Evolutionary conservation across 306 rosid genomes (phyloP), one percentile per base, ranked within the genome.

Genomic region (Cicer yamashitae): DNA sequence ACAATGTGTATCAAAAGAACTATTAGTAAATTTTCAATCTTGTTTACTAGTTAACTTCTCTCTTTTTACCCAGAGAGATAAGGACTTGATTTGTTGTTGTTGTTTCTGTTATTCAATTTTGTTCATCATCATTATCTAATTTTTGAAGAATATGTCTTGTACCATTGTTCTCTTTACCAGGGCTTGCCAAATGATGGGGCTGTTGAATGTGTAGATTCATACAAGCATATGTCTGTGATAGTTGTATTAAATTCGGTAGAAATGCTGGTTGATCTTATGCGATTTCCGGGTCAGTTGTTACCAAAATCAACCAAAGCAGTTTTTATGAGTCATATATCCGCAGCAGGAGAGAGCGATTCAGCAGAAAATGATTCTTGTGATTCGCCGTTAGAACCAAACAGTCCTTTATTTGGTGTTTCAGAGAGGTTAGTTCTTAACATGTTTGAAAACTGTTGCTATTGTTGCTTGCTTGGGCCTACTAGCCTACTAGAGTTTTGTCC

Each of bases 311-410:
- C 98, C 71, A 92, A 89, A 82, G 91, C 97, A 73, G 85, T 96
- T 79, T 87, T 88, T 67, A 89, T 96, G 99, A 86, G 90, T 58
- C 99, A 92, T 87, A 77, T 96, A 78, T 88, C 97, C 8, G 91
- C 91, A 8, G 99, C 93, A n/a, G 99, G 97, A 73, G 99, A 96
- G 84, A 96, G 99, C 77, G 99, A 96, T 87, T 92, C 98, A 60
- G 99, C 99, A 6, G 99, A 96, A 86, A 92, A 96, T 61, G 99
- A 96, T 71, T 96, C 99, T n/a, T 96, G 99, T 82, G 99, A 96
- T 84, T 96, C 99, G 6, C 98, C 99, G 7, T 77, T 96, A 57
- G 99, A 96, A 81, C 99, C 99, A n/a, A 96, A 96, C 77, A 96
- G 98, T 79, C 99, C 99, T 79, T 87, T 96, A 61, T 96, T 84